phyloP scores from a whole-genome alignment of 257 asterid species.

The Solanum sitiens region DNA sequence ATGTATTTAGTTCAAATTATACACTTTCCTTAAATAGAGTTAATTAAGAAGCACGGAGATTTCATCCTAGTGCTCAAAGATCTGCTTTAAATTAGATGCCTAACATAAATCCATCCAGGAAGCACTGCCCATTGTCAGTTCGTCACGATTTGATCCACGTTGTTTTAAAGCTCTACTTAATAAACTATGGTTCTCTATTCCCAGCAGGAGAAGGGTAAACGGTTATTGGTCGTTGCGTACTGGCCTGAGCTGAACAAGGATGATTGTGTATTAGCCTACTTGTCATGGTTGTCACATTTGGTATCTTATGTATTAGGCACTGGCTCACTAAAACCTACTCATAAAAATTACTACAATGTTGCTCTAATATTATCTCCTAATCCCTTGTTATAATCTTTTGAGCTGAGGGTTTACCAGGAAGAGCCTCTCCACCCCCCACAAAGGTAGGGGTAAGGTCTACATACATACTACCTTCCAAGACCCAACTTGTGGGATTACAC shows the following conservation, averaged over 20 bases:
- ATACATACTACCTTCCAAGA: neutral
- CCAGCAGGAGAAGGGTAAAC: neutral
- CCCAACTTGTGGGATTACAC: neutral
- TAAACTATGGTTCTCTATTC: neutral
- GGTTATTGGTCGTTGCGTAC: neutral
- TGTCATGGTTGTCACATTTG: neutral
- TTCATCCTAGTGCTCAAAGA: neutral
- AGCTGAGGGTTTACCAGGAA: neutral
- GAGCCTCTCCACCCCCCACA: neutral
- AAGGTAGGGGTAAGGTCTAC: neutral
- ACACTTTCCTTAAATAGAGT: neutral
- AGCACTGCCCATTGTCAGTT: neutral
- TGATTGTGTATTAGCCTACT: neutral
- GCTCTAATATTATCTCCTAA: neutral
- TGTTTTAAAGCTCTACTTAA: neutral
- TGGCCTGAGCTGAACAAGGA: neutral
- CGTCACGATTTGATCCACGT: neutral
- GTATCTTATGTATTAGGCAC: neutral
- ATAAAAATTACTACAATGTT: neutral
- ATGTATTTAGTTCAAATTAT: neutral
- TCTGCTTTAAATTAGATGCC: neutral
- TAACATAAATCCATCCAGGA: neutral
- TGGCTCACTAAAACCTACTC: neutral
- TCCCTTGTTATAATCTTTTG: neutral
- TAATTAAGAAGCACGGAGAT: neutral